Evolutionary conservation across 1,284 basidiomycete genomes (phyloP), one percentile per base, ranked within the genome.

Genomic region (Cutaneotrichosporon sp.): DNA sequence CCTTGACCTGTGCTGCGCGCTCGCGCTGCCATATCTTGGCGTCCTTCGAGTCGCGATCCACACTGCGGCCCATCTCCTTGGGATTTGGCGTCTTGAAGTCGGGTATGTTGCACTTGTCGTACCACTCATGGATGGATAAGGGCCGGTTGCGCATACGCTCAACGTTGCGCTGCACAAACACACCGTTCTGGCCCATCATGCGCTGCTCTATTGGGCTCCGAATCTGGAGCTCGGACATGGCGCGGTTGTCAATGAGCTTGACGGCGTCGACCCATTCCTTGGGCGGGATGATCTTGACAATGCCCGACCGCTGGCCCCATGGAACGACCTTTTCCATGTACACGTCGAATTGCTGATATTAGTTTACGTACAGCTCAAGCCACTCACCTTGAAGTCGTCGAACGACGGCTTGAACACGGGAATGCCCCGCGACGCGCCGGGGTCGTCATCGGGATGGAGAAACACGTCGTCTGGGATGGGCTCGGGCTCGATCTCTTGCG

Each of bases 241-340:
- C 66, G 55, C 85, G 83, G 22, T 81, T 77, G 20, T 80, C 80
- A 46, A 90, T 76, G 12, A 85, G 73, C 14, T 89, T 87, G 18
- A 94, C 76, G 2, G 83, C 73, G 49, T 84, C 81, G 30, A 80
- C 81, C 92, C 93, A 96, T 79, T 93, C 88, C 65, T 84, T 82
- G 2, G 92, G 92, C 38, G 92, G 92, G 58, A 97, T 86, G 60
- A 97, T 83, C 76, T 97, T 97, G 58, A 92, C 85, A 56, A 97
- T 93, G 18, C 92, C 91, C 61, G 88, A 90, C 51, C 80, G 80
- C 71, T 80, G 81, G 0, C 92, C 92, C 88, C 93, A 97, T 52
- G 82, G 81, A 69, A 91, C 89, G 37, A 96, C 81, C 55, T 76
- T 82, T 59, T 83, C 84, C 81, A 94, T 86, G 72, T 91, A 97